Percentiles rank a stretch among this genome's conserved stretches.
phyloP scores from a whole-genome alignment of 441 rosid species.

The Pelargonium fulgidum region DNA sequence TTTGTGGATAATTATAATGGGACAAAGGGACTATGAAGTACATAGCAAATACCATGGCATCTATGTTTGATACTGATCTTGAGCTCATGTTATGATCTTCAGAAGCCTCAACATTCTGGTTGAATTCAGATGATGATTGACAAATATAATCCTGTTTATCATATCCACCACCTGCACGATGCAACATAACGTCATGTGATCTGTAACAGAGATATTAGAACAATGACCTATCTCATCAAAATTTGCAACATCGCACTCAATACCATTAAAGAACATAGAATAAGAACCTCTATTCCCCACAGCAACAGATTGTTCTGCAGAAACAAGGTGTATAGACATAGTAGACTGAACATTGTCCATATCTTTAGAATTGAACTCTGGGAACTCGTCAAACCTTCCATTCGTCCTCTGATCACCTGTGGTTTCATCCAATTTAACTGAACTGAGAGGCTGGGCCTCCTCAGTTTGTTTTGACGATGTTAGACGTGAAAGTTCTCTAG shows the following conservation, averaged over 20 bases:
- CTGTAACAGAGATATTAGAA: neutral
- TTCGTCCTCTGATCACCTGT: neutral
- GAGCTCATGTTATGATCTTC: slow-evolving; percentile 3
- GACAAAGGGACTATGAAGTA: neutral
- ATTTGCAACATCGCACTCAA: neutral
- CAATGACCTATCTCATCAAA: neutral
- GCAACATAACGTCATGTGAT: slow-evolving; percentile 15
- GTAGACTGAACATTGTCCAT: slow-evolving; percentile 11
- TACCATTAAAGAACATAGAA: neutral
- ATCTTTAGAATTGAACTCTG: slow-evolving; percentile 6
- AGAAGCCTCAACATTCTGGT: slow-evolving; percentile 11
- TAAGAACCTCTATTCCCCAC: neutral
- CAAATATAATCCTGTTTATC: slow-evolving; percentile 9
- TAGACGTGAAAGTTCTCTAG: neutral
- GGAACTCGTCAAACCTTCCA: slow-evolving; percentile 11
- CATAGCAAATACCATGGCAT: neutral
- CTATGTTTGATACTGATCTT: slow-evolving; percentile 9
- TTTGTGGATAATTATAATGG: too few species aligned
- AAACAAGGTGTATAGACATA: neutral
- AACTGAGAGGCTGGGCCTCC: slow-evolving; percentile 6
- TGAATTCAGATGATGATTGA: slow-evolving; percentile 11
- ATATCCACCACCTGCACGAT: slow-evolving; percentile 21
- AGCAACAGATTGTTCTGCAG: slow-evolving; percentile 12
- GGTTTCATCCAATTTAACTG: slow-evolving; percentile 14
- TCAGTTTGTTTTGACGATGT: slow-evolving; percentile 4